Base-by-base conservation (phyloP, 176 grass and related monocot genomes). In the Musa beccarii region DNA sequence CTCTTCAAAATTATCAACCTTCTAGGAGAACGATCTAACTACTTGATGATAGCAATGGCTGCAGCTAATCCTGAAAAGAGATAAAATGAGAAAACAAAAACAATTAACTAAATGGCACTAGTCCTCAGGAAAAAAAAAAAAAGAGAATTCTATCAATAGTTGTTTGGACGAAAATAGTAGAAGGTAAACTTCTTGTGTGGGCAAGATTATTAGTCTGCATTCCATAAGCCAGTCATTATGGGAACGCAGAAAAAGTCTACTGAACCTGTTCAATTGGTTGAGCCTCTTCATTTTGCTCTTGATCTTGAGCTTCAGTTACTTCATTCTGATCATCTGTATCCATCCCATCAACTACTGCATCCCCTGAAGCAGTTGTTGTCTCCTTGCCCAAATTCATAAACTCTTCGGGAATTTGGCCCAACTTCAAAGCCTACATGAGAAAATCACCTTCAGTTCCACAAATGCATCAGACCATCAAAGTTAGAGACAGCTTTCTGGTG, bases 371-470 rank as follows among this genome's bases (percentile, higher is more conserved):
- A 64, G 84, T 83, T 50, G 75, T 87, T 17, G 82, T 75, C 21
- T 70, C 74, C 49, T 84, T 89, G 78, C 82, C 91, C 24, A 83
- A 86, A 54, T 83, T 79, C 52, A 86, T 84, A 88, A 99, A 99
- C 59, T 95, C 91, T 25, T 87, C 88, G 79, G 95, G 91, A 49
- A 99, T 80, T 75, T 88, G 88, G 43, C 88, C 95, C 72, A 83
- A 90, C 79, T 92, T 99, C 83, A 99, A 71, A 52, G 87, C 96
- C 96, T 95, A 66, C 19, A 51, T 54, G 43, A 52, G 1, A 19
- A 63, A 10, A 54, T 63, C 9, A 73, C 62, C 52, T 21, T 83
- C 28, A 51, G 63, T 75, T 63, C 49, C 11, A 25, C 68, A 54
- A 49, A 13, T 21, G 49, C 17, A 67, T 1, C 0, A 25, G 52